These are phyloP conservation scores for Ceratobasidium sp. DNA, from an alignment of 1,284 basidiomycete genomes.

Conservation along the genomic window DNA sequence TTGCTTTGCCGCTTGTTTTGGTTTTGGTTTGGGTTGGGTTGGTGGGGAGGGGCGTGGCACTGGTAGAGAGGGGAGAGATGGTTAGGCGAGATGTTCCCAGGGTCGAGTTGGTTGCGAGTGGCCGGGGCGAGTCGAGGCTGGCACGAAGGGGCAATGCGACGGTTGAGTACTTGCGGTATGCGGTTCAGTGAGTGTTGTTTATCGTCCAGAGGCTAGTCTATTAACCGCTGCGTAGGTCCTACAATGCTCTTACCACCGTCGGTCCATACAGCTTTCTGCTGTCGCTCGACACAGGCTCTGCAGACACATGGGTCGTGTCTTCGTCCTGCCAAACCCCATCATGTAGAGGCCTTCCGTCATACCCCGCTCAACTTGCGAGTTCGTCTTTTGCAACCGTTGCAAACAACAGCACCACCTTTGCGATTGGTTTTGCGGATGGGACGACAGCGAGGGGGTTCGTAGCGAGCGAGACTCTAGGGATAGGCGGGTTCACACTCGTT, in stretches of 20 bases:
- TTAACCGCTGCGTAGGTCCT: conserved; percentile 58
- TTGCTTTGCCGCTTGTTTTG: conserved; percentile 4
- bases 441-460: conserved; percentile 76
- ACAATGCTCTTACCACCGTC: conserved; percentile 63
- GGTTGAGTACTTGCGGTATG: conserved; percentile 20
- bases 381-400: conserved; percentile 67
- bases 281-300: conserved; percentile 77
- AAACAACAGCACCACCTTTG: conserved; percentile 64
- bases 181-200: conserved; percentile 10
- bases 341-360: conserved; percentile 65
- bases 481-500: conserved; percentile 63
- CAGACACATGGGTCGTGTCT: conserved; percentile 73
- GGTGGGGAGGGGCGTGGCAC: neutral
- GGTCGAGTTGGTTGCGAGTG: conserved; percentile 7
- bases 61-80: neutral
- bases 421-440: conserved; percentile 66
- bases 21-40: neutral
- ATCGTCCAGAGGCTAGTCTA: conserved; percentile 39
- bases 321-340: conserved; percentile 61
- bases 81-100: neutral
- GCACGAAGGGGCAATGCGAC: conserved; percentile 11
- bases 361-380: conserved; percentile 63
- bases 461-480: conserved; percentile 64
- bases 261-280: conserved; percentile 70
- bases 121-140: neutral